phyloP scores from a whole-genome alignment of 257 asterid species.

The Gentiana dahurica region DNA sequence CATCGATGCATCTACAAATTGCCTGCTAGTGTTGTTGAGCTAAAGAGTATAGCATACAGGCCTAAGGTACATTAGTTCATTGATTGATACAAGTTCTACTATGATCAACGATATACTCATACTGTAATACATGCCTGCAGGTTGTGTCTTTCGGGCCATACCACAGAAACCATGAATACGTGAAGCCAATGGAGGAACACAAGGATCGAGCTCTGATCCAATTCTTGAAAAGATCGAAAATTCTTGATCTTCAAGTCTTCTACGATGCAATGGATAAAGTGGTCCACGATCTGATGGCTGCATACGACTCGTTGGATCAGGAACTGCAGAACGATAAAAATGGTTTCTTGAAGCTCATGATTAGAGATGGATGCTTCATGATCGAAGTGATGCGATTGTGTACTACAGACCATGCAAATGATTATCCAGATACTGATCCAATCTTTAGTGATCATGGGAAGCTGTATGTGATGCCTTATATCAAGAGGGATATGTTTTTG shows the following conservation, averaged over 20 bases:
- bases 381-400: slow-evolving; percentile 20
- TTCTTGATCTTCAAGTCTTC: slow-evolving; percentile 12
- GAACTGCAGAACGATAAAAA: slow-evolving; percentile 3
- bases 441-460: slow-evolving; percentile 27
- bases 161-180: slow-evolving; percentile 10
- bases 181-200: slow-evolving; percentile 37
- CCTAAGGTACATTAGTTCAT: slow-evolving; percentile 8
- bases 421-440: slow-evolving; percentile 25
- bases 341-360: slow-evolving; percentile 23
- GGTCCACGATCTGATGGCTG: slow-evolving; percentile 2
- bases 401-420: not conserved
- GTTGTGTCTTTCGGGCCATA: slow-evolving; percentile 44
- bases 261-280: slow-evolving; percentile 11
- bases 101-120: too few relatives aligned
- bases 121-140: slow-evolving; percentile 1
- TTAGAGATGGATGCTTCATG: slow-evolving; percentile 30
- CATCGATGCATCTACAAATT: slow-evolving; percentile 30
- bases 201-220: slow-evolving; percentile 39
- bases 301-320: slow-evolving; percentile 1
- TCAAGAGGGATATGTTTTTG: slow-evolving; percentile 16
- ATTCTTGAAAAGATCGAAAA: slow-evolving; percentile 23
- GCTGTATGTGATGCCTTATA: slow-evolving; percentile 21
- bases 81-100: too few relatives aligned
- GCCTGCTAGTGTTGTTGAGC: slow-evolving; percentile 18
- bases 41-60: slow-evolving; percentile 18